Evolutionary conservation across 768 basidiomycete genomes (phyloP).

Genomic region (Jaapia argillacea): DNA sequence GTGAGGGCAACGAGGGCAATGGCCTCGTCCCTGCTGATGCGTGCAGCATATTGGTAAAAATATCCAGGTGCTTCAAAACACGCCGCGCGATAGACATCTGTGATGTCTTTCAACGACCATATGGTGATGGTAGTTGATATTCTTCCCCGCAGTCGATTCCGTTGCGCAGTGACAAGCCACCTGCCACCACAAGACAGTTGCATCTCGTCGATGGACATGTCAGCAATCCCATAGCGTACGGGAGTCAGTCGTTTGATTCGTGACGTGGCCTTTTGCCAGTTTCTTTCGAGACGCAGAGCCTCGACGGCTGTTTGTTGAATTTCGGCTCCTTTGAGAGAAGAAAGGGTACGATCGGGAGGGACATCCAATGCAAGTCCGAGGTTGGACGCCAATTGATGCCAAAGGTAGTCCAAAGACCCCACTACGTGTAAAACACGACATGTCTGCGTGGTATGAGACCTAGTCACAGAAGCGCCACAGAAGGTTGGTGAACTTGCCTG

Average conservation of each 20-base stretch:
- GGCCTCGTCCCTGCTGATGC: constrained; percentile 6
- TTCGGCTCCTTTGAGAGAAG: constrained; percentile 26
- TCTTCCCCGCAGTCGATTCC: constrained; percentile 16
- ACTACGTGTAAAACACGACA: constrained; percentile 52
- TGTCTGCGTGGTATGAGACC: constrained; percentile 37
- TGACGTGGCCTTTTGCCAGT: constrained; percentile 32
- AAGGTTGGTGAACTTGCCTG: constrained; percentile 26
- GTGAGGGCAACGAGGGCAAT: constrained; percentile 13
- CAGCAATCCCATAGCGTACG: constrained; percentile 21
- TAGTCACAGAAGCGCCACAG: background rate
- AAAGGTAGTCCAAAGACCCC: constrained; percentile 40
- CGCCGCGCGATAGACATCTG: constrained; percentile 17
- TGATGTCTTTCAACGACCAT: constrained; percentile 32
- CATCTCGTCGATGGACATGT: constrained; percentile 33
- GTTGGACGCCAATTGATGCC: constrained; percentile 31
- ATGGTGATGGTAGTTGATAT: constrained; percentile 30
- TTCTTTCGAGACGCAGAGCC: constrained; percentile 38
- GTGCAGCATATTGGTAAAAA: constrained; percentile 13
- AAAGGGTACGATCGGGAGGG: constrained; percentile 20
- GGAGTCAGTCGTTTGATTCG: constrained; percentile 25
- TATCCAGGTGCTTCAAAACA: constrained; percentile 14
- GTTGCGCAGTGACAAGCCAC: constrained; percentile 38
- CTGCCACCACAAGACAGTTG: constrained; percentile 35
- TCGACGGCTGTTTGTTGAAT: constrained; percentile 31
- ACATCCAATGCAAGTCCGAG: constrained; percentile 32